phyloP scores from a whole-genome alignment of 495 filamentous ascomycete genomes.

The Neurospora hispaniola region DNA sequence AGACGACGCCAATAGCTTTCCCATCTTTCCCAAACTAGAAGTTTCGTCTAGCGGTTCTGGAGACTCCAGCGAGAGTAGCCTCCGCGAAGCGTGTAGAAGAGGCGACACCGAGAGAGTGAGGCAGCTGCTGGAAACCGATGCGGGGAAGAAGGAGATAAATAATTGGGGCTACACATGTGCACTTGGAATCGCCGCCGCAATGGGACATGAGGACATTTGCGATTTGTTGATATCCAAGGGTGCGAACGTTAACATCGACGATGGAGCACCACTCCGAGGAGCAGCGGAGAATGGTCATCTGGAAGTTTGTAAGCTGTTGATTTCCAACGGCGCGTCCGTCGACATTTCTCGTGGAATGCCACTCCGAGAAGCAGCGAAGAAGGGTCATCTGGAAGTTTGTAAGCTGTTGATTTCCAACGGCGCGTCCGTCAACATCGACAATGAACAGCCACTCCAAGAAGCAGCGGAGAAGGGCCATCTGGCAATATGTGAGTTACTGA shows the following conservation, averaged over 20 bases:
- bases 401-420: too few species aligned
- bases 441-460: too few species aligned
- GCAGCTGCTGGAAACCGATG: not conserved
- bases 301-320: too few species aligned
- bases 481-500: not conserved
- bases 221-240: not conserved
- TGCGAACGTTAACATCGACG: too few species aligned
- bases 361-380: too few species aligned
- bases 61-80: not conserved
- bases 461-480: not conserved
- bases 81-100: not conserved
- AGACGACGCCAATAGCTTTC: not conserved
- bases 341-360: accelerated
- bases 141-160: not conserved
- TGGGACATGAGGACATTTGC: not conserved
- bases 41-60: not conserved
- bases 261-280: too few species aligned
- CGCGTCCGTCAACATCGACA: too few species aligned
- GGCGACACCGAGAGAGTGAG: not conserved
- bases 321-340: not conserved
- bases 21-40: not conserved
- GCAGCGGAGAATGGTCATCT: too few species aligned
- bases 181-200: not conserved
- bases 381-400: too few species aligned
- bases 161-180: too few species aligned